Base-by-base conservation (phyloP, 192 early-diverging fungal genomes). In the Coemansia sp. region DNA sequence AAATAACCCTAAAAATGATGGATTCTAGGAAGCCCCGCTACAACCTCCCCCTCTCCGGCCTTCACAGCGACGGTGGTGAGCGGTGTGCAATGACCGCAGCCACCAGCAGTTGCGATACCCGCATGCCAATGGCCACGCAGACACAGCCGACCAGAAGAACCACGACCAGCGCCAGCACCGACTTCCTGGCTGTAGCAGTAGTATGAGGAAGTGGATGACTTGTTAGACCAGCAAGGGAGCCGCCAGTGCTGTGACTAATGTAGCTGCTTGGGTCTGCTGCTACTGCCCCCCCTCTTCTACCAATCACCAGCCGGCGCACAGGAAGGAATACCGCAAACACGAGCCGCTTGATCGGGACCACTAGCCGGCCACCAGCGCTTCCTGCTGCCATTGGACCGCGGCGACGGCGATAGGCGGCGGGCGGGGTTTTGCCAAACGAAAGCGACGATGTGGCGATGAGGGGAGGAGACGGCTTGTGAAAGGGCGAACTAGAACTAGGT, bases 271-370 rank as follows among this genome's bases (percentile, higher is more conserved):
- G 26, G 21, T 26, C 52, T 11, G 1, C 13, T 7, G 10, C 5
- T 7, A 5, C 5, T 9, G 21, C 21, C 21, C 0, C 21, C 21
- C 0, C 21, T 0, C 6, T 9, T 26, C 45, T 19, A 18, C 69
- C 79, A 68, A 82, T 44, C 9, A 71, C 67, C 54, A 77, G 50
- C 13, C 75, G 80, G 4, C 80, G 71, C 63, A 77, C 63, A 8
- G 80, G 80, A 50, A 83, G 65, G 50, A 74, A 72, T 44, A 67
- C 63, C 53, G 80, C 75, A 70, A 67, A 49, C 47, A 38, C 57
- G 38, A 59, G 0, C 57, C 52, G 52, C 32, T 54, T 54, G 52
- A 54, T 26, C 52, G 52, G 52, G 32, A 1, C 32, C 21, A 21
- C 21, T 21, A 54, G 21, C 19, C 52, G 23, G 21, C 52, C 52